Base-by-base conservation (phyloP, 208 protist genomes). In the Trypanosoma boissoni region DNA sequence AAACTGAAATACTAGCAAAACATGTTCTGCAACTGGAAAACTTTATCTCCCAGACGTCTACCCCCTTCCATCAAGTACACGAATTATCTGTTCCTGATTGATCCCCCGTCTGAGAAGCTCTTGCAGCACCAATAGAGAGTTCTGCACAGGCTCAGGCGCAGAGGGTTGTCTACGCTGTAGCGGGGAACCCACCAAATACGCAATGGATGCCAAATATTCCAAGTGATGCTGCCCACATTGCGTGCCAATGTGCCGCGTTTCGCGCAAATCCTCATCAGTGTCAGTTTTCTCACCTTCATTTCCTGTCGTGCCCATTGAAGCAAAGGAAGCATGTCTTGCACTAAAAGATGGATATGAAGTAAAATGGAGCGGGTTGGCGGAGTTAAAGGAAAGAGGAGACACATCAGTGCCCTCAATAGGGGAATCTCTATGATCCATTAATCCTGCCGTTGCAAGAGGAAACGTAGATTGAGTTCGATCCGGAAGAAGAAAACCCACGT, bases 51-150 rank as follows among this genome's bases (percentile, higher is more conserved):
- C 39, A 1, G 28, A 36, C 37, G 66, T 52, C 54, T 31, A 51
- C 44, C 49, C 64, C 58, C 57, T 62, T 2, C 64, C 46, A 39
- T 82, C 58, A 42, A 92, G 78, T n/a, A 92, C 37, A 31, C 66
- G 50, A 50, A 92, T 70, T 27, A 92, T 52, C 6, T 84, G 72
- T 29, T 92, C 82, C 2, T 72, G 64, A 39, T 88, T 70, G 0
- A 92, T 72, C 26, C 78, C 80, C 12, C 75, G 65, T n/a, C 72
- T 62, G 4, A 92, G 68, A 20, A 92, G 59, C 58, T 78, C 79
- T 10, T 52, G 48, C 44, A 69, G 63, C 43, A 76, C 46, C 5
- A 41, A 29, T 24, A 78, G 41, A 32, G 55, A 48, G 16, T 26
- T 9, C 26, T 68, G 63, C 2, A 67, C 63, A 41, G 62, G 43